Percentiles rank a stretch among this genome's conserved stretches.
phyloP scores from a whole-genome alignment of 257 asterid genomes.

The Jaltomata sinuosa region DNA sequence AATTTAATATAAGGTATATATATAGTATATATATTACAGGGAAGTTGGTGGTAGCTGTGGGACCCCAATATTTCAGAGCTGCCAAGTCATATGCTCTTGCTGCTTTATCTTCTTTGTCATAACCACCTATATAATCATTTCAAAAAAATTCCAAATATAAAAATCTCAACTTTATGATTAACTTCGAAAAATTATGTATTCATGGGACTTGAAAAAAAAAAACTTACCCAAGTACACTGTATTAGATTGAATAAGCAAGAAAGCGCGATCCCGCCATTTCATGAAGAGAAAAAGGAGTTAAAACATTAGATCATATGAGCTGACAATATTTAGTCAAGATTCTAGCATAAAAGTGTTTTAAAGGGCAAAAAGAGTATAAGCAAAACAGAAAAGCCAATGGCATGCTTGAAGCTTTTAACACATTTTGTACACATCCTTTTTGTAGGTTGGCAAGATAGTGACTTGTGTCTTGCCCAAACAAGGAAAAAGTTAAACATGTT shows the following conservation, averaged over 20 bases:
- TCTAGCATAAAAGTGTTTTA: not conserved
- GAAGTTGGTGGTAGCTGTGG: conserved; percentile 84
- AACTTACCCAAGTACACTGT: conserved; percentile 87
- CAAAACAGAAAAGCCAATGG: not conserved
- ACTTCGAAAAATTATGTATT: not conserved
- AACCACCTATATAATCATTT: conserved; percentile 53
- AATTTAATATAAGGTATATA: not conserved
- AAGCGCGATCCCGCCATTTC: conserved; percentile 13
- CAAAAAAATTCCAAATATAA: not conserved
- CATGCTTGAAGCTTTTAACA: not conserved
- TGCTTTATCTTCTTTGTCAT: conserved; percentile 91
- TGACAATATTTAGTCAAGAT: conserved; percentile 1
- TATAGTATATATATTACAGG: conserved; percentile 35
- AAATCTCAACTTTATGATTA: not conserved
- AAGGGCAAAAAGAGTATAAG: not conserved
- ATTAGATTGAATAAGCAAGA: conserved; percentile 13
- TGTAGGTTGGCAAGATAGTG: conserved; percentile 1
- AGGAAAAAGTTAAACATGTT: not conserved
- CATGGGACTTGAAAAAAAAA: not conserved
- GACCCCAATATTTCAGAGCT: conserved; percentile 91
- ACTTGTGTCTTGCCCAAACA: not conserved
- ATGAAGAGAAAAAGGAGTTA: conserved; percentile 23
- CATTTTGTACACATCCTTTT: not conserved
- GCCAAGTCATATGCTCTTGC: conserved; percentile 91
- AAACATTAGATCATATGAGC: not conserved